phyloP scores from a whole-genome alignment of 139 green algal species.

The Chlorella sp. region DNA sequence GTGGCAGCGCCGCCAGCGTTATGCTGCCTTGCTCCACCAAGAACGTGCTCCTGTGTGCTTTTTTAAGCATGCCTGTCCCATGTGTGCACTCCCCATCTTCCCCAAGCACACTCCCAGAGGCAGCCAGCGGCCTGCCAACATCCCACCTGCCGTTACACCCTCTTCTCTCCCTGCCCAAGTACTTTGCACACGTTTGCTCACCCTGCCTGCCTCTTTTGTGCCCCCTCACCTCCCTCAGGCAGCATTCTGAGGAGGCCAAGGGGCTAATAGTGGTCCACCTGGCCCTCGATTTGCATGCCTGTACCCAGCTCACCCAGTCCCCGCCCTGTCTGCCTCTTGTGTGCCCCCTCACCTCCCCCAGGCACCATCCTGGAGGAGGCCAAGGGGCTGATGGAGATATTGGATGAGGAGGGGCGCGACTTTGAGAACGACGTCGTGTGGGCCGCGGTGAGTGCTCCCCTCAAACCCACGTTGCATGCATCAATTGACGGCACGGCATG shows the following conservation, averaged over 20 bases:
- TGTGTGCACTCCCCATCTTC: no score
- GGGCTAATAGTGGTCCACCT: no score
- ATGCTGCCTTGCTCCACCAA: not conserved
- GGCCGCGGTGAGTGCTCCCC: not conserved
- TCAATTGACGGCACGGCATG: not conserved
- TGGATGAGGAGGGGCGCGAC: conserved; percentile 27
- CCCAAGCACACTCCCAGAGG: no score
- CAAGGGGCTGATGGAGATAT: conserved; percentile 11
- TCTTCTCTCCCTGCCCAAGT: no score
- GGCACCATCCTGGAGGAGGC: conserved; percentile 34
- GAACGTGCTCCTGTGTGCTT: no score
- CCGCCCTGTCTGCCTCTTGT: not conserved
- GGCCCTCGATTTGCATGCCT: no score
- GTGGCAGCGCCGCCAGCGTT: no score
- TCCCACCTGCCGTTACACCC: no score
- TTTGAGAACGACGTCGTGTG: conserved; percentile 21
- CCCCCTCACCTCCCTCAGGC: not conserved
- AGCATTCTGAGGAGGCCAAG: not conserved
- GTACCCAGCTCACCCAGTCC: not conserved
- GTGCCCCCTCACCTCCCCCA: not conserved
- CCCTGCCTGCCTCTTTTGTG: not conserved
- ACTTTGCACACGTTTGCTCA: not conserved
- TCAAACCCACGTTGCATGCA: not conserved
- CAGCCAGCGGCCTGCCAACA: no score
- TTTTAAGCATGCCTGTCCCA: no score